Evolutionary conservation across 352 stramenopile species (phyloP), one percentile per base, ranked within the genome.

Genomic region (Globisporangium ultimum): DNA sequence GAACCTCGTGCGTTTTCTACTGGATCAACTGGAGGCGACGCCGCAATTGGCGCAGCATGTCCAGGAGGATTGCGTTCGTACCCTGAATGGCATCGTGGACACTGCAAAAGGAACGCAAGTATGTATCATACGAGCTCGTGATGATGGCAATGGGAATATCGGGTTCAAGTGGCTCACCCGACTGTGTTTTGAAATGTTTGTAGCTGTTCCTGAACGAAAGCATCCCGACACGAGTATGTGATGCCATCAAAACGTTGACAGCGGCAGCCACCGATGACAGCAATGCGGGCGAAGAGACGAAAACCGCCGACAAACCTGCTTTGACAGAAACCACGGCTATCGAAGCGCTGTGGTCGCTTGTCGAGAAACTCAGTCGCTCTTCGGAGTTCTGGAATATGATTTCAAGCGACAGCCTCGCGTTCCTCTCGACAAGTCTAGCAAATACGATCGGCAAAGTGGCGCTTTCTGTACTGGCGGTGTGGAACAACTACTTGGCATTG

Each of bases 391-490:
- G 84, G 84, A 34, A 32, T 1, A 61, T 63, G 12, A 71, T 91
- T 21, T 56, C 67, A 22, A 74, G 55, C 32, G 75, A 84, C 45
- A 73, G 89, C 59, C 83, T 90, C 47, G 78, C 78, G 28, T 91
- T 90, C 54, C 63, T 91, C 14, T 93, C 78, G 58, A 64, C 68
- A 1, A 73, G 73, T 21, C 91, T 90, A 48, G 66, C 74, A 12
- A 57, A 63, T 5, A 64, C 85, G 0, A 64, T 51, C 1, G 72
- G 78, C 9, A 49, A 52, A 10, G 73, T 63, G 1, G 73, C 79
- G 2, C 55, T 83, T 17, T 58, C 67, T 17, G 67, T 88, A 5
- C 64, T 91, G 17, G 50, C 66, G 1, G 61, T 91, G 21, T 63
- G 91, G 21, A 89, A 85, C 64, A 76, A 70, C 45, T 78, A 78